A percentile compares a stretch with the other conserved stretches of the same genome.
phyloP scores from a whole-genome alignment of 2,329 filamentous ascomycete species.

The Curvularia sp. region DNA sequence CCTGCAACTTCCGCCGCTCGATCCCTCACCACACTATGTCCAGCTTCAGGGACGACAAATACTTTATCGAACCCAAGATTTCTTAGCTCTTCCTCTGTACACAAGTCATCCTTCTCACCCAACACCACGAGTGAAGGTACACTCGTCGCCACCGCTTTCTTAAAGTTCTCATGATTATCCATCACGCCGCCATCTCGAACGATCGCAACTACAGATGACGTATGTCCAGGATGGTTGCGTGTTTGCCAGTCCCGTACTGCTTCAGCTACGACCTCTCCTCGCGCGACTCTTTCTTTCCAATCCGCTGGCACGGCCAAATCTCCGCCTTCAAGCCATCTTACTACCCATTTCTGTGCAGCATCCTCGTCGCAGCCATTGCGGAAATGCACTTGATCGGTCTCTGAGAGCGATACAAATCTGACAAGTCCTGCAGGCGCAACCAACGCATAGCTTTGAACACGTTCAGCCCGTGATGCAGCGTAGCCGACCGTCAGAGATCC shows the following conservation, averaged over 20 bases:
- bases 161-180: conserved; percentile 49
- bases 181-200: conserved; percentile 56
- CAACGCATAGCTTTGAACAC: conserved; percentile 49
- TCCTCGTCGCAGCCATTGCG: conserved; percentile 42
- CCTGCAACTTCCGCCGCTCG: conserved; percentile 48
- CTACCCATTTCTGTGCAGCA: conserved; percentile 46
- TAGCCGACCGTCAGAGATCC: conserved; percentile 52
- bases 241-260: conserved; percentile 60
- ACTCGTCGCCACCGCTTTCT: conserved; percentile 29
- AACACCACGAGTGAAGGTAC: conserved; percentile 44
- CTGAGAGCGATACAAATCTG: conserved; percentile 31
- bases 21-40: conserved; percentile 53
- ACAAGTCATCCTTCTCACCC: conserved; percentile 50
- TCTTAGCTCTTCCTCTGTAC: conserved; percentile 41
- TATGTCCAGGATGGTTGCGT: conserved; percentile 55
- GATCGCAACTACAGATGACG: conserved; percentile 55
- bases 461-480: conserved; percentile 36
- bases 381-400: conserved; percentile 30
- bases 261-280: conserved; percentile 57
- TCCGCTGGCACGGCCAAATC: conserved; percentile 52
- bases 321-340: conserved; percentile 55
- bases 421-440: conserved; percentile 60
- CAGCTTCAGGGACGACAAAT: conserved; percentile 47
- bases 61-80: conserved; percentile 48
- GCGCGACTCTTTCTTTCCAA: conserved; percentile 54